Percentiles rank a stretch among this genome's conserved stretches.
Evolutionary conservation across 805 yeast genomes (phyloP).

Genomic region (Brettanomyces nanus): DNA sequence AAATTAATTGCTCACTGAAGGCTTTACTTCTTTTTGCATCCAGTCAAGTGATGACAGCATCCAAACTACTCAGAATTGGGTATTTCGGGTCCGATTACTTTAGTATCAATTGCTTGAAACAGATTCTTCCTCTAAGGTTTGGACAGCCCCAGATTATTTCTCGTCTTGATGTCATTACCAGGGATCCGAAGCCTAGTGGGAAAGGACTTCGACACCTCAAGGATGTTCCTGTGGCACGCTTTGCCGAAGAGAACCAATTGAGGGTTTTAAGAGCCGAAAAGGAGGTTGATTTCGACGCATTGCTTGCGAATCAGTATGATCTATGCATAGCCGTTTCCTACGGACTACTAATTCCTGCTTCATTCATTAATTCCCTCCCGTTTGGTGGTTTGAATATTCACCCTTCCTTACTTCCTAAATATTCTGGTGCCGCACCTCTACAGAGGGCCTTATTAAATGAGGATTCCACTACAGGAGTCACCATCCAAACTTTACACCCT

Average conservation of each 20-base stretch:
- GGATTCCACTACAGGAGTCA: conserved; percentile 66
- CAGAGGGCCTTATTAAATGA: conserved; percentile 67
- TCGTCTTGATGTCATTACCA: conserved; percentile 51
- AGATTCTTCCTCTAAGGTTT: conserved; percentile 22
- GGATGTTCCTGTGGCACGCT: conserved; percentile 47
- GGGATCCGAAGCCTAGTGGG: conserved; percentile 59
- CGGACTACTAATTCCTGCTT: conserved; percentile 70
- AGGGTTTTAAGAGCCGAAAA: conserved; percentile 45
- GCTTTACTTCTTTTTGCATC: too few species aligned
- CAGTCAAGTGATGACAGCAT: too few species aligned
- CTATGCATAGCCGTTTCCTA: conserved; percentile 88
- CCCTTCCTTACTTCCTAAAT: conserved; percentile 78
- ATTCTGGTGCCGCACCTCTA: conserved; percentile 86
- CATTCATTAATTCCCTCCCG: conserved; percentile 37
- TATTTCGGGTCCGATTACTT: conserved; percentile 77
- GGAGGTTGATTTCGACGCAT: conserved; percentile 26
- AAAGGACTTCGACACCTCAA: conserved; percentile 37
- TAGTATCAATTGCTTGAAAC: conserved; percentile 46
- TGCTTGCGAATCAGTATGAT: conserved; percentile 32
- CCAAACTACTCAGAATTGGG: conserved; percentile 33
- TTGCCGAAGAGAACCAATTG: conserved; percentile 28
- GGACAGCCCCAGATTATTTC: conserved; percentile 2
- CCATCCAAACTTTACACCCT: conserved; percentile 88
- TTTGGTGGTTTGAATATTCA: conserved; percentile 85
- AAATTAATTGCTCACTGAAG: too few species aligned